These are phyloP conservation scores for Ampelocalamus luodianensis DNA, from an alignment of 176 grass and related monocot species.

Conservation along the genomic window DNA sequence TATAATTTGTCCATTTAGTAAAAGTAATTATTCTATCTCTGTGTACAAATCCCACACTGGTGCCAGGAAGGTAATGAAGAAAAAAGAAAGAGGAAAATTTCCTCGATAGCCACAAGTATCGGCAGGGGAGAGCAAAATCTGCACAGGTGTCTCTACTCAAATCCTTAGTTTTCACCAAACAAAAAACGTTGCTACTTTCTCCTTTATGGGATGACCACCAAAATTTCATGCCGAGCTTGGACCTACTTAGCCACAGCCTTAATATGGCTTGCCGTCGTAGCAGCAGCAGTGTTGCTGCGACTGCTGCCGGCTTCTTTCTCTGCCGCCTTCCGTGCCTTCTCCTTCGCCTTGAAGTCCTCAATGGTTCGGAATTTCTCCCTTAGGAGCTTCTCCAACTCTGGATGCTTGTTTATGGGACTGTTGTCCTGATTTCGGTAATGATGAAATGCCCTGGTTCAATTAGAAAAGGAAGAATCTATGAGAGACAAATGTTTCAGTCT, in stretches of 20 bases:
- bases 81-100: constrained; percentile 38
- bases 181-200: constrained; percentile 47
- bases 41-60: constrained; percentile 61
- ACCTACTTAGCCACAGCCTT: constrained; percentile 55
- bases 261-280: constrained; percentile 30
- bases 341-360: constrained; percentile 67
- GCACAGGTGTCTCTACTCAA: constrained; percentile 55
- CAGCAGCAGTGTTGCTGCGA: constrained; percentile 29
- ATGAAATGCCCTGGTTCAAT: constrained; percentile 88
- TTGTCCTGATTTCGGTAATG: constrained; percentile 64
- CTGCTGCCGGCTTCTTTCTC: constrained; percentile 36
- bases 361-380: constrained; percentile 69
- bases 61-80: constrained; percentile 40
- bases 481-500: constrained; percentile 20
- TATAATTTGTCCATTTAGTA: constrained; percentile 45
- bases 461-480: constrained; percentile 4
- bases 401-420: constrained; percentile 58
- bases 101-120: constrained; percentile 46
- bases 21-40: constrained; percentile 58
- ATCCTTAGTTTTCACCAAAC: constrained; percentile 48
- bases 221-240: constrained; percentile 43
- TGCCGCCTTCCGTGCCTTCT: constrained; percentile 32
- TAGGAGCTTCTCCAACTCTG: constrained; percentile 77
- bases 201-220: constrained; percentile 41
- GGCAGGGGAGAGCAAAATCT: constrained; percentile 61